Percentiles rank a stretch among this genome's conserved stretches.
Conservation (phyloP, 192 early-diverging fungal genomes). For the Coemansia sp. region DNA sequence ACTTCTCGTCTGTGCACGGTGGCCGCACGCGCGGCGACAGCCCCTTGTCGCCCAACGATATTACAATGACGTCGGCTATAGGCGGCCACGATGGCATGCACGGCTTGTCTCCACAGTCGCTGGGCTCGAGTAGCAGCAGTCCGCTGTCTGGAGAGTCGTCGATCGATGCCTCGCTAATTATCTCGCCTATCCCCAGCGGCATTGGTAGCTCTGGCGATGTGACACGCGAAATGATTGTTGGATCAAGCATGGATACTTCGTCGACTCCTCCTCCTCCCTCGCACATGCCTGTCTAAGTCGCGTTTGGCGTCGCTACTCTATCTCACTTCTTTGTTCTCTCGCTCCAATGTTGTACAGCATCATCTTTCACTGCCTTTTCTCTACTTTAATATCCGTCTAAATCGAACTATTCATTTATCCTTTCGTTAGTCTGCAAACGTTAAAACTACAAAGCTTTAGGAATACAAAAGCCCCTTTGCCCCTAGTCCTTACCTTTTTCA, state of each 20-base stretch:
- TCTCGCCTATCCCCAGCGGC: conserved; percentile 30
- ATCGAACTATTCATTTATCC: too few relatives aligned
- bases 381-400: background rate
- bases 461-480: too few relatives aligned
- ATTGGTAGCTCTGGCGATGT: conserved; percentile 8
- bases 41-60: conserved; percentile 15
- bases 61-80: conserved; percentile 19
- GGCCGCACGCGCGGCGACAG: background rate
- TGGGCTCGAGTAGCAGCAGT: conserved; percentile 13
- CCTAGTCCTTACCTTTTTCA: too few relatives aligned
- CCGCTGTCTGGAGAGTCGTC: conserved; percentile 10
- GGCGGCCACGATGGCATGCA: conserved; percentile 7
- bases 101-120: background rate
- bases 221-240: conserved; percentile 8
- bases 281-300: conserved; percentile 12
- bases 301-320: background rate
- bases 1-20: conserved; percentile 1
- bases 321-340: conserved; percentile 2
- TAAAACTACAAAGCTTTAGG: too few relatives aligned
- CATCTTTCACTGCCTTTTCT: conserved; percentile 4
- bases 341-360: conserved; percentile 31
- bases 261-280: conserved; percentile 23
- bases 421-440: too few relatives aligned
- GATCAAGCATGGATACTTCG: conserved; percentile 19
- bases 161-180: conserved; percentile 11